Evolutionary conservation across 1,284 basidiomycete genomes (phyloP), one percentile per base, ranked within the genome.

Genomic region (Trametes polyzona): DNA sequence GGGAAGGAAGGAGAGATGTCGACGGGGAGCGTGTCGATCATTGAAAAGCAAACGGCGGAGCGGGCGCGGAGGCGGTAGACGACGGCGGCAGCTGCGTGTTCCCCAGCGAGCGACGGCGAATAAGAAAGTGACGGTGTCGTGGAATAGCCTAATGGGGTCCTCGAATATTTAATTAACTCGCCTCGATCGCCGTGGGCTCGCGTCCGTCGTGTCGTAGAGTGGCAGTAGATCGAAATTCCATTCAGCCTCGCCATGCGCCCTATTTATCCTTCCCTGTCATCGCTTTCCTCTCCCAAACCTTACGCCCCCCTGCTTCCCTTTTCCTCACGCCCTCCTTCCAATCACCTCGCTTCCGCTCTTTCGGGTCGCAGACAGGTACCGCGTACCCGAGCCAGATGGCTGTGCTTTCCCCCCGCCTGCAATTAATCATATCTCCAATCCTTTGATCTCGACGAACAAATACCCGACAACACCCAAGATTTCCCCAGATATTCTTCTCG

Each of bases 1-100:
- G 70, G 62, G 60, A 64, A 61, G 27, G 68, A 57, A 56, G 71
- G 59, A 30, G 68, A 55, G 39, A 71, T 70, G 65, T 71, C 72
- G 58, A 63, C 58, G 50, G 70, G 64, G 43, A 69, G 58, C 43
- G 72, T 71, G 66, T 71, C 72, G 63, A 67, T 69, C 71, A 71
- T 71, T 63, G 69, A 68, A 61, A 55, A 52, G 48, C 33, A 47
- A 47, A 49, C 21, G 46, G 37, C 32, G 44, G 42, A 33, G 29
- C 14, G 41, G 51, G 51, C n/a, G n/a, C 80, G 69, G 56, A 65
- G 57, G 49, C 36, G 37, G 33, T 36, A 36, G 46, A 47, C 37
- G 48, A 41, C 36, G 52, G 43, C 42, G 56, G 52, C 49, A 39
- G 42, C 53, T 40, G 46, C 44, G 39, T 35, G 24, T 19, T 32